These are phyloP conservation scores for Lachancea kluyveri DNA, from an alignment of 805 yeast species.

Conservation along the genomic window DNA sequence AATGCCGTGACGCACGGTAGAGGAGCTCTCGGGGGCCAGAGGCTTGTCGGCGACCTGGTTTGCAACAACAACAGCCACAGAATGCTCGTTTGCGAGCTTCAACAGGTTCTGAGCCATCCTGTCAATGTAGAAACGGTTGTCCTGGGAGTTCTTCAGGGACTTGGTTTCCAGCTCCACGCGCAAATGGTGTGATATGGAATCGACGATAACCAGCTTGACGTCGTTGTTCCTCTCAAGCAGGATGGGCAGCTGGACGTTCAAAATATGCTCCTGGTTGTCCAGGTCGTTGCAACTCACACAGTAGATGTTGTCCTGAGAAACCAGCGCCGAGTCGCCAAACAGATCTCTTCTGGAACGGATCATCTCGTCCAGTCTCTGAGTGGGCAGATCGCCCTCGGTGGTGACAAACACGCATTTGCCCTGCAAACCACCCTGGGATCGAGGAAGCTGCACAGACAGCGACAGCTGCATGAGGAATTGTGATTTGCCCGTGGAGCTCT, in stretches of 20 bases:
- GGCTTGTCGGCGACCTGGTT: conserved; percentile 73
- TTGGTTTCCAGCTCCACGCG: conserved; percentile 50
- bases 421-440: conserved; percentile 41
- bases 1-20: conserved; percentile 13
- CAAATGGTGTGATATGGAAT: conserved; percentile 78
- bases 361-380: conserved; percentile 53
- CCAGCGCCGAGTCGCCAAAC: conserved; percentile 19
- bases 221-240: conserved; percentile 35
- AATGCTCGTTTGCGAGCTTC: conserved; percentile 39
- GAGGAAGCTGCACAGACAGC: conserved; percentile 48
- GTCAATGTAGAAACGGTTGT: conserved; percentile 38
- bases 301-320: conserved; percentile 37
- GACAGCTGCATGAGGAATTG: conserved; percentile 68
- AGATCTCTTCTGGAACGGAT: conserved; percentile 26
- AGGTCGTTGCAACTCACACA: conserved; percentile 59
- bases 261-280: conserved; percentile 67
- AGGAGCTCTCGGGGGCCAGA: conserved; percentile 11
- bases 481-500: conserved; percentile 82
- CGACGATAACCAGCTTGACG: conserved; percentile 60
- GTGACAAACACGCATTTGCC: conserved; percentile 61
- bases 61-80: conserved; percentile 60
- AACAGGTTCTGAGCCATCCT: conserved; percentile 43
- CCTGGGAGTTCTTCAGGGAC: conserved; percentile 31
- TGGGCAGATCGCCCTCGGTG: conserved; percentile 71
- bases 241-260: conserved; percentile 62